Evolutionary conservation across 2,329 filamentous ascomycete genomes (phyloP).

Genomic region (Diatrype stigma): DNA sequence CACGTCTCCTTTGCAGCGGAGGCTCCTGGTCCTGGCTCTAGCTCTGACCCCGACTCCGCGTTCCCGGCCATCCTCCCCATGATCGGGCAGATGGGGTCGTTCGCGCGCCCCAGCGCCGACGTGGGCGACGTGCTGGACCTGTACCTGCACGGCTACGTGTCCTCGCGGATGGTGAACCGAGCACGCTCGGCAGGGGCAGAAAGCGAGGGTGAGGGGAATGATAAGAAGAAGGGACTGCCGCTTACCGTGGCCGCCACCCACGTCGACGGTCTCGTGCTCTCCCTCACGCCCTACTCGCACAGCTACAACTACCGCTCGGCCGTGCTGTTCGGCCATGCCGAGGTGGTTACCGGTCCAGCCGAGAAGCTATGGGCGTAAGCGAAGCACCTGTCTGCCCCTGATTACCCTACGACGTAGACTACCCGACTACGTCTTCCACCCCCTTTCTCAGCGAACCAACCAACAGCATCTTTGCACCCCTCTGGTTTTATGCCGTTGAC

Average conservation of each 20-base stretch:
- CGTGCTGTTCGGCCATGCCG: conserved; percentile 70
- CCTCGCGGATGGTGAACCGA: conserved; percentile 69
- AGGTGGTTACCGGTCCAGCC: conserved; percentile 58
- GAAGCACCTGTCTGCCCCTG: too few relatives aligned
- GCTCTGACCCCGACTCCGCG: too few relatives aligned
- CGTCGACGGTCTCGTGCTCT: conserved; percentile 75
- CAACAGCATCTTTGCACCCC: too few relatives aligned
- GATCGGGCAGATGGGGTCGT: conserved; percentile 80
- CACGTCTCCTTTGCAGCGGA: conserved; percentile 72
- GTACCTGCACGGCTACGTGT: conserved; percentile 84
- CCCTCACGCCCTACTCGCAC: conserved; percentile 75
- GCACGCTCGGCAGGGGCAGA: conserved; percentile 36
- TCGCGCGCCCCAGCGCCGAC: conserved; percentile 55
- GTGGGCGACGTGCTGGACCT: conserved; percentile 64
- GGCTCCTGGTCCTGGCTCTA: too few relatives aligned
- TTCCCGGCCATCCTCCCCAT: conserved; percentile 79
- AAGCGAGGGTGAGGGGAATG: conserved; percentile 5
- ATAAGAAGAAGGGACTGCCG: conserved; percentile 54
- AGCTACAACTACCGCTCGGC: conserved; percentile 85
- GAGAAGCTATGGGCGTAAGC: conserved; percentile 67
- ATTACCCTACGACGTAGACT: too few relatives aligned
- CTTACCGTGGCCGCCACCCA: conserved; percentile 69
- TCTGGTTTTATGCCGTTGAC: too few relatives aligned
- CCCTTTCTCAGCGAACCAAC: too few relatives aligned
- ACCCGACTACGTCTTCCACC: background rate